A percentile compares a stretch with the other conserved stretches of the same genome.
These are phyloP conservation scores for Tetradesmus obliquus DNA, from an alignment of 139 green algal genomes.

Conservation along the genomic window DNA sequence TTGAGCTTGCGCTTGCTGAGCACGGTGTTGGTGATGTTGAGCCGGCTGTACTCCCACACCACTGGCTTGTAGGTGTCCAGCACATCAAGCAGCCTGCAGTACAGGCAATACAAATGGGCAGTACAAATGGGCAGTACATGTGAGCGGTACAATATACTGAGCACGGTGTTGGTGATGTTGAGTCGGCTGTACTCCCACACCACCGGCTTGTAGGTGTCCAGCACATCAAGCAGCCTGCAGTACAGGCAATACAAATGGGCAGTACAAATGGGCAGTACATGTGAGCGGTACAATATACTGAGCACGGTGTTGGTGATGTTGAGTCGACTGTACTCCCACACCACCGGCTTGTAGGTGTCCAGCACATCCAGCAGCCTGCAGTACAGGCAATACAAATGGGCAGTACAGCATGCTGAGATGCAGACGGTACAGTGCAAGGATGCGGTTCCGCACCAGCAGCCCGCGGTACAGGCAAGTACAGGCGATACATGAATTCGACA, in stretches of 20 bases:
- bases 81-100: constrained; percentile 79
- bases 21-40: constrained; percentile 98
- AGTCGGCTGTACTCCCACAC: constrained; percentile 98
- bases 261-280: background rate
- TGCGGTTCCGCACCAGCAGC: no score
- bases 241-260: background rate
- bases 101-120: background rate
- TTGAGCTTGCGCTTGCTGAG: constrained; percentile 98
- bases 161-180: constrained; percentile 61
- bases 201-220: constrained; percentile 96
- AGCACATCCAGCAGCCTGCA: constrained; percentile 83
- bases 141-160: background rate
- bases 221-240: constrained; percentile 79
- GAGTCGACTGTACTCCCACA: constrained; percentile 96
- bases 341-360: constrained; percentile 93
- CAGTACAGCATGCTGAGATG: background rate
- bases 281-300: background rate
- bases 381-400: background rate
- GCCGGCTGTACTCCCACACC: constrained; percentile 97
- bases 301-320: constrained; percentile 91
- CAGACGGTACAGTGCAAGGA: background rate
- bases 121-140: background rate
- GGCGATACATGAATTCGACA: no score
- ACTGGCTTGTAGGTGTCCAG: constrained; percentile 96
- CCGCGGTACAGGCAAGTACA: no score